Evolutionary conservation across 2,329 filamentous ascomycete genomes (phyloP).

Genomic region (Stemphylium vesicarium): DNA sequence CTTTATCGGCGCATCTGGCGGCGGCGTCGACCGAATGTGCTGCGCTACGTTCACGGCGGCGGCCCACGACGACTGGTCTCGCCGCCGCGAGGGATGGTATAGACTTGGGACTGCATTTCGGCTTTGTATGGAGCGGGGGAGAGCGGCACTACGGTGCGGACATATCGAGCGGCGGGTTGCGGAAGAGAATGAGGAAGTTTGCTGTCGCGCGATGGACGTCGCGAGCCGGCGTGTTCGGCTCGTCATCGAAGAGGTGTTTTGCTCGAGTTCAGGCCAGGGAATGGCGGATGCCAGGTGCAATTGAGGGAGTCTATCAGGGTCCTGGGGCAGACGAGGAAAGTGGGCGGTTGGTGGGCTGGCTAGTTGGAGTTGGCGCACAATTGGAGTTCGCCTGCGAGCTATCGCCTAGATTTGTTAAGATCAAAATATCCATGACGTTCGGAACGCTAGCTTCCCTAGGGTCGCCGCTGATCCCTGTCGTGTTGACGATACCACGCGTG

Average conservation of each 20-base stretch:
- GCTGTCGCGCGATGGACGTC: slow-evolving; percentile 37
- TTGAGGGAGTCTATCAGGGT: slow-evolving; percentile 26
- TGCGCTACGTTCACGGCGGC: slow-evolving; percentile 72
- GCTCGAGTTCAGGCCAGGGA: background rate
- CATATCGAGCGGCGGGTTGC: slow-evolving; percentile 32
- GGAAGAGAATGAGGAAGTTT: slow-evolving; percentile 22
- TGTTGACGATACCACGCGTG: background rate
- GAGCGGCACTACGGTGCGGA: slow-evolving; percentile 21
- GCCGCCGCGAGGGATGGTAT: slow-evolving; percentile 51
- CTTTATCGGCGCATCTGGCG: slow-evolving; percentile 69
- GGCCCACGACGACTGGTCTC: slow-evolving; percentile 71
- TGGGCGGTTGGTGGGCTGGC: slow-evolving; percentile 7
- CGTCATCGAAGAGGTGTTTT: slow-evolving; percentile 31
- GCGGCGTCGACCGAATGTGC: slow-evolving; percentile 71
- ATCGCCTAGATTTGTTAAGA: slow-evolving; percentile 14
- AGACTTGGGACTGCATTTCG: slow-evolving; percentile 28
- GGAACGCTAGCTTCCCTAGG: slow-evolving; percentile 10
- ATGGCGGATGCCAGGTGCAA: slow-evolving; percentile 23
- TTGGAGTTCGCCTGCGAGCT: slow-evolving; percentile 13
- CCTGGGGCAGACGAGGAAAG: slow-evolving; percentile 2
- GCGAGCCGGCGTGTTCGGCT: slow-evolving; percentile 46
- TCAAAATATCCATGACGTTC: slow-evolving; percentile 17
- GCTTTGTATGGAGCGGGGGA: slow-evolving; percentile 7
- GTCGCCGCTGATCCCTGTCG: slow-evolving; percentile 10
- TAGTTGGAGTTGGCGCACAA: slow-evolving; percentile 4